phyloP scores from a whole-genome alignment of 148 eudicot genomes.

The Spergularia bocconei region DNA sequence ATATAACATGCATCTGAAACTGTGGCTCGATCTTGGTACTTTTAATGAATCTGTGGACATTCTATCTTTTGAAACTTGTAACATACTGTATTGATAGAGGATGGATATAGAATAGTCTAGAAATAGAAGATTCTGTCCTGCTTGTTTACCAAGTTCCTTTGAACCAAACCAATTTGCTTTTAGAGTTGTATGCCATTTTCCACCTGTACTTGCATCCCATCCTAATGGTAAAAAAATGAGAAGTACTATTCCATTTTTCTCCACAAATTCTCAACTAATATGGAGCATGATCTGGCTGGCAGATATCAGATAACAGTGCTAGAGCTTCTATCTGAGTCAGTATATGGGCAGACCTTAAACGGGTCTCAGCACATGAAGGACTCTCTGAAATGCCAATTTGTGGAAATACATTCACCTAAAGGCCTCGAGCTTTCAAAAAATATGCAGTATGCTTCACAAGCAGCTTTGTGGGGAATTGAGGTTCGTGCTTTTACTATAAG shows the following conservation, averaged over 20 bases:
- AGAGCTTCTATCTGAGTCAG: slow-evolving; percentile 79
- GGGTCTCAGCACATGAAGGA: slow-evolving; percentile 50
- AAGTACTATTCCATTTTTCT: neutral
- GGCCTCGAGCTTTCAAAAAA: slow-evolving; percentile 80
- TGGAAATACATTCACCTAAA: slow-evolving; percentile 86
- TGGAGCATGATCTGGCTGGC: slow-evolving; percentile 30
- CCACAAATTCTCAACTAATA: neutral
- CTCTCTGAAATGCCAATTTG: slow-evolving; percentile 43
- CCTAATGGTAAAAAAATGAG: no score
- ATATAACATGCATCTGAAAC: neutral
- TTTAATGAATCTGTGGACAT: slow-evolving; percentile 1
- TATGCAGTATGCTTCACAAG: slow-evolving; percentile 88
- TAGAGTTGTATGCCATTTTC: slow-evolving; percentile 6
- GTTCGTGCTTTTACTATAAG: slow-evolving; percentile 35
- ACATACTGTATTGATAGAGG: neutral
- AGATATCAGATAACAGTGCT: slow-evolving; percentile 76
- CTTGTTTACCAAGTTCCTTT: neutral
- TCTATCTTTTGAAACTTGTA: neutral
- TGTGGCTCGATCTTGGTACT: neutral
- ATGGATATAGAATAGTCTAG: no score
- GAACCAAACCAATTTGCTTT: neutral
- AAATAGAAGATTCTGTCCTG: neutral
- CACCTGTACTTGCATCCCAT: neutral
- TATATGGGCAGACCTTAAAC: slow-evolving; percentile 36
- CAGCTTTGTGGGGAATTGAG: slow-evolving; percentile 98